These are phyloP conservation scores for Aspergillus sclerotiicarbonarius DNA, from an alignment of 495 filamentous ascomycete genomes.

Conservation along the genomic window DNA sequence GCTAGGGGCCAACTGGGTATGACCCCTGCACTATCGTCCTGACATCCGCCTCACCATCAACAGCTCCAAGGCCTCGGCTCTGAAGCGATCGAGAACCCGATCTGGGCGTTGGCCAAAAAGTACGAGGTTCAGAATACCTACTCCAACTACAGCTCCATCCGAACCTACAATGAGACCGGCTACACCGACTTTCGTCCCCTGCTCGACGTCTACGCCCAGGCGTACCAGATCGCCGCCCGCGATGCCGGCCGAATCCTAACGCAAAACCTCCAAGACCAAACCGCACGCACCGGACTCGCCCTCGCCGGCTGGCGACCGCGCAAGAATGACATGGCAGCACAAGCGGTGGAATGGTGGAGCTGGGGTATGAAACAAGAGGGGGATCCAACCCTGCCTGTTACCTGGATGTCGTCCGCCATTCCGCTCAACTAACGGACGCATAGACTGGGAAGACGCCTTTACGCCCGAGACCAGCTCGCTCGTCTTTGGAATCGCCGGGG, in stretches of 20 bases:
- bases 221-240: constrained; percentile 48
- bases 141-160: constrained; percentile 60
- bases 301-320: constrained; percentile 64
- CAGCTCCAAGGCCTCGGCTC: constrained; percentile 63
- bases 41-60: background rate
- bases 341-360: constrained; percentile 65
- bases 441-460: constrained; percentile 57
- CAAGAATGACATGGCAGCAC: constrained; percentile 52
- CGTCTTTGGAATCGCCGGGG: constrained; percentile 40
- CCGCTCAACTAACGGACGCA: constrained; percentile 20
- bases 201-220: constrained; percentile 51
- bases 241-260: constrained; percentile 58
- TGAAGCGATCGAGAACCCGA: constrained; percentile 55
- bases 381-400: background rate
- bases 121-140: constrained; percentile 60
- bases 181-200: constrained; percentile 49
- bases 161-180: constrained; percentile 59
- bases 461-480: constrained; percentile 48
- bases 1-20: constrained; percentile 67
- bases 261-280: constrained; percentile 63
- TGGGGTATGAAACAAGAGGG: constrained; percentile 38
- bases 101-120: constrained; percentile 68
- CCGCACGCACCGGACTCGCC: constrained; percentile 56
- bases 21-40: background rate
- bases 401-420: background rate